These are phyloP conservation scores for Breynia disticha DNA, from an alignment of 441 rosid genomes.

Conservation along the genomic window DNA sequence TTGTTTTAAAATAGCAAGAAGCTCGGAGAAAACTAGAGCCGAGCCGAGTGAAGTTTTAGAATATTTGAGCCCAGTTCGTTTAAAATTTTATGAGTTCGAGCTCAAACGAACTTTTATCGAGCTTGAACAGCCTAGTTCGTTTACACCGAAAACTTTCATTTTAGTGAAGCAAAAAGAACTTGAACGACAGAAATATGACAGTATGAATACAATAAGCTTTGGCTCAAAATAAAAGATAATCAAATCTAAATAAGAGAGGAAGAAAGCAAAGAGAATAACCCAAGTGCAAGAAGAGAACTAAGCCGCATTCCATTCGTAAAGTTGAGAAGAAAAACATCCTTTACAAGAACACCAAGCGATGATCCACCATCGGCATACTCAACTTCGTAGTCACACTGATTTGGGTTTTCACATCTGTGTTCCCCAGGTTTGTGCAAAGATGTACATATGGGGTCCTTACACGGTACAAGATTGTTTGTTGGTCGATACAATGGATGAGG, in stretches of 20 bases:
- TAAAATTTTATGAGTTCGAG: no score
- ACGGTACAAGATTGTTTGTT: slow-evolving; percentile 46
- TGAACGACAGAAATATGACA: no score
- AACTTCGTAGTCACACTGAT: slow-evolving; percentile 75
- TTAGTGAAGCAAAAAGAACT: no score
- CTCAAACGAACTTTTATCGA: no score
- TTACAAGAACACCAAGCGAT: slow-evolving; percentile 74
- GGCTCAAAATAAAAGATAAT: no score
- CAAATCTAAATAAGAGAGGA: neutral
- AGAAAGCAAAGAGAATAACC: slow-evolving; percentile 32
- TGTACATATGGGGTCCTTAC: slow-evolving; percentile 64
- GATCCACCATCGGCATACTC: slow-evolving; percentile 89
- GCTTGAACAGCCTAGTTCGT: no score
- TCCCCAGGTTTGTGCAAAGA: slow-evolving; percentile 49
- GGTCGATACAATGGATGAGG: slow-evolving; percentile 84
- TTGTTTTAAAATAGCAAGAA: no score
- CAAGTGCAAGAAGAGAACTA: slow-evolving; percentile 64
- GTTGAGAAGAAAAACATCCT: slow-evolving; percentile 59
- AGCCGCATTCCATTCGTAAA: slow-evolving; percentile 46
- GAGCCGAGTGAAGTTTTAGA: no score
- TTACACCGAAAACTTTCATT: no score
- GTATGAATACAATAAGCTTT: no score
- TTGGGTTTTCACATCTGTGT: slow-evolving; percentile 37
- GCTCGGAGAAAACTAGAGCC: no score
- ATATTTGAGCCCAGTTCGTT: no score